These are phyloP conservation scores for Pharus latifolius DNA, from an alignment of 176 grass and related monocot genomes.

Conservation along the genomic window DNA sequence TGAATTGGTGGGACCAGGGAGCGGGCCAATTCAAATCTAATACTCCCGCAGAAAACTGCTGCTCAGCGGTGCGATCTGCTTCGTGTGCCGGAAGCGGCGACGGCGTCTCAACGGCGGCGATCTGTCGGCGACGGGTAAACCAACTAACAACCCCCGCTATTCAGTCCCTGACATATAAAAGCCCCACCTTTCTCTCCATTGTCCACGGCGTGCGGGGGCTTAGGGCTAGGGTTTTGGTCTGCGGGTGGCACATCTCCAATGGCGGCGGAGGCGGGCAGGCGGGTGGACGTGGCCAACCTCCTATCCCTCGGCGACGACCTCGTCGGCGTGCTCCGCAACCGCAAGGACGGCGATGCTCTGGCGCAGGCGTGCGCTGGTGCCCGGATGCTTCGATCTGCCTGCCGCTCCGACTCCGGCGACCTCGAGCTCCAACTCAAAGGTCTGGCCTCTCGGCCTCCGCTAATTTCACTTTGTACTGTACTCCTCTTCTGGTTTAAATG, in stretches of 20 bases:
- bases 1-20: too few species aligned
- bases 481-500: not conserved
- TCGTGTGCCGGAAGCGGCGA: not conserved
- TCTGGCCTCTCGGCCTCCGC: not conserved
- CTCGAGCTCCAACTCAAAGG: slow-evolving; percentile 34
- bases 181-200: not conserved
- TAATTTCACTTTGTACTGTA: not conserved
- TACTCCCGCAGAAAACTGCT: not conserved
- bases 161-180: not conserved
- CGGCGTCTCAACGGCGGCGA: not conserved
- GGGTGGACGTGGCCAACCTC: slow-evolving; percentile 25
- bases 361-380: slow-evolving; percentile 20
- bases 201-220: not conserved
- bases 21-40: not conserved
- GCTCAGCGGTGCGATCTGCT: too few species aligned
- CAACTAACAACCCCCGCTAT: not conserved
- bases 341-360: slow-evolving; percentile 20
- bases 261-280: slow-evolving; percentile 24
- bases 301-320: slow-evolving; percentile 36
- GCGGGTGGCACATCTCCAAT: not conserved
- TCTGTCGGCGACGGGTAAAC: not conserved
- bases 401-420: slow-evolving; percentile 23
- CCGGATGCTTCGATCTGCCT: slow-evolving; percentile 43
- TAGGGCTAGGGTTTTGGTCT: slow-evolving; percentile 19
- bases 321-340: slow-evolving; percentile 21